Conservation (phyloP, 2,329 filamentous ascomycete genomes). For the Colletotrichum musae region DNA sequence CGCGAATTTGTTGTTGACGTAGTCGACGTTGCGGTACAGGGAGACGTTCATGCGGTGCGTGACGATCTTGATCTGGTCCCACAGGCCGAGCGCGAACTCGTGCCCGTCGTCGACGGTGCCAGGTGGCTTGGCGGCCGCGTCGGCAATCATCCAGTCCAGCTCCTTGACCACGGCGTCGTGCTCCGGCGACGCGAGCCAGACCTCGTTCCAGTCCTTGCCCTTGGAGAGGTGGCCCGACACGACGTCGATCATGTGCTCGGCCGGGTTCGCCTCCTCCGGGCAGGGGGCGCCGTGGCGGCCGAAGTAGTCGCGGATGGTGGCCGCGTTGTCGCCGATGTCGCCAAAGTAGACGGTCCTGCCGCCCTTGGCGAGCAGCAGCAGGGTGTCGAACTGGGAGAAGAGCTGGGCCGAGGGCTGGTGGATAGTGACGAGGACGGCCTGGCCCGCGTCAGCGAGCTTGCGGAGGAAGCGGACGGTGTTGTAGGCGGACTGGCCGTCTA, state of each 20-base stretch:
- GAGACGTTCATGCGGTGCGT: slow-evolving; percentile 73
- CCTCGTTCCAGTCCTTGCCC: slow-evolving; percentile 74
- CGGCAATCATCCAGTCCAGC: slow-evolving; percentile 73
- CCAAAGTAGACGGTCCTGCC: slow-evolving; percentile 79
- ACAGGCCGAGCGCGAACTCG: slow-evolving; percentile 80
- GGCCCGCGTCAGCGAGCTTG: slow-evolving; percentile 76
- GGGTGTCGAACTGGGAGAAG: slow-evolving; percentile 76
- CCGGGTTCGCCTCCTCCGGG: slow-evolving; percentile 75
- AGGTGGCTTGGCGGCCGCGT: slow-evolving; percentile 63
- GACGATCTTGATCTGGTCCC: slow-evolving; percentile 74
- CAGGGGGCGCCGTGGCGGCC: slow-evolving; percentile 75
- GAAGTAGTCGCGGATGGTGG: slow-evolving; percentile 74
- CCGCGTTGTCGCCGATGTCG: slow-evolving; percentile 71
- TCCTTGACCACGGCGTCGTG: slow-evolving; percentile 69
- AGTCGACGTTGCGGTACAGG: slow-evolving; percentile 77
- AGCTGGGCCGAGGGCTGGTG: slow-evolving; percentile 79
- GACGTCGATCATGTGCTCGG: slow-evolving; percentile 81
- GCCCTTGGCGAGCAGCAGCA: slow-evolving; percentile 75
- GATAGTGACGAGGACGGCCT: slow-evolving; percentile 79
- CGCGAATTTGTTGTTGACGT: slow-evolving; percentile 74
- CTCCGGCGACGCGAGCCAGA: slow-evolving; percentile 78
- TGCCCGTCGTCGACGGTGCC: slow-evolving; percentile 65
- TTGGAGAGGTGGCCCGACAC: slow-evolving; percentile 65
- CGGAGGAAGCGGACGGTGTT: slow-evolving; percentile 76
- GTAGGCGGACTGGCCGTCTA: slow-evolving; percentile 79